Percentiles rank a stretch among this genome's conserved stretches.
Evolutionary conservation across 192 early-diverging fungal genomes (phyloP).

Genomic region (Entomortierella beljakovae): DNA sequence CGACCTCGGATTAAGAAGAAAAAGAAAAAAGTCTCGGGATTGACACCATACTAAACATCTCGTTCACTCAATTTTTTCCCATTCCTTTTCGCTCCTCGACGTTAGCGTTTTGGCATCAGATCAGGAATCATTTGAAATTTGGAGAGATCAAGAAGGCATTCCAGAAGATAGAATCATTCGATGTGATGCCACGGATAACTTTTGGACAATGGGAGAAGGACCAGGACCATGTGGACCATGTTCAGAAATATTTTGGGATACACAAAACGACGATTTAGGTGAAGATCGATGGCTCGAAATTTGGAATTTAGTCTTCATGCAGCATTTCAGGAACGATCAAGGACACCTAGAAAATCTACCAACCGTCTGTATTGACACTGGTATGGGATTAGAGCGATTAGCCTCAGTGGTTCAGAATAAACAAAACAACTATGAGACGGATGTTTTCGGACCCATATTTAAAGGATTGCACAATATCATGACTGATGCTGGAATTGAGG

Average conservation of each 20-base stretch:
- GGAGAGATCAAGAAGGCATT: slow-evolving; percentile 65
- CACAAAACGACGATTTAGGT: slow-evolving; percentile 46
- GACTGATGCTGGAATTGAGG: slow-evolving; percentile 41
- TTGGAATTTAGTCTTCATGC: slow-evolving; percentile 75
- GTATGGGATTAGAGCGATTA: slow-evolving; percentile 71
- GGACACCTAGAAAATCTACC: slow-evolving; percentile 59
- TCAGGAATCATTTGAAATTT: slow-evolving; percentile 64
- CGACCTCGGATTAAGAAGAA: no score
- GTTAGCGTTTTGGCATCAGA: slow-evolving; percentile 63
- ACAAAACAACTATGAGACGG: slow-evolving; percentile 66
- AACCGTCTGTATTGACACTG: slow-evolving; percentile 69
- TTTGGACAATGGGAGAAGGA: slow-evolving; percentile 75
- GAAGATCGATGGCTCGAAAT: slow-evolving; percentile 70
- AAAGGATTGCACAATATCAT: slow-evolving; percentile 54
- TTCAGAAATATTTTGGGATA: slow-evolving; percentile 76
- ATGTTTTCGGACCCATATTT: slow-evolving; percentile 61
- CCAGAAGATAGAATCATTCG: slow-evolving; percentile 62
- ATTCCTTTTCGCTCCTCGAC: background rate
- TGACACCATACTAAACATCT: background rate
- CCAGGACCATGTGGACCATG: slow-evolving; percentile 73
- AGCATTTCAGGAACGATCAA: slow-evolving; percentile 61
- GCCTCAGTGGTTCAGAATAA: slow-evolving; percentile 63
- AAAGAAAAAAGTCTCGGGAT: background rate
- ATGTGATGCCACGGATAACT: slow-evolving; percentile 65
- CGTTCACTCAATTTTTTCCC: background rate